Percentiles rank a stretch among this genome's conserved stretches.
Evolutionary conservation across 495 filamentous ascomycete genomes (phyloP).

Genomic region (Penicillium bovifimosum): DNA sequence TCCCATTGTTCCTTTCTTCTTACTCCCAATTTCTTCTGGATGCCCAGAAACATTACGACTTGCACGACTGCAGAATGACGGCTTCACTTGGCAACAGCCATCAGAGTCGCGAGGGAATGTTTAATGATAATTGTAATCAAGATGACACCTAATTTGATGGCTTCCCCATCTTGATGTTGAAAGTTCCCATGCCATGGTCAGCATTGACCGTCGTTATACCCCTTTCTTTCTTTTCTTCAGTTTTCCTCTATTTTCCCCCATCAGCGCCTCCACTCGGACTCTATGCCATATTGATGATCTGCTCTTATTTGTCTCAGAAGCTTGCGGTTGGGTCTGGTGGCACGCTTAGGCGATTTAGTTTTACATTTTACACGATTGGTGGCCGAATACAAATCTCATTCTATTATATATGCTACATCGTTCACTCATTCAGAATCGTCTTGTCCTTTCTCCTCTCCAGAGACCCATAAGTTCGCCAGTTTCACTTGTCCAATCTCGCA

Average conservation of each 20-base stretch:
- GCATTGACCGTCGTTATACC: conserved; percentile 28
- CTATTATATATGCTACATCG: conserved; percentile 4
- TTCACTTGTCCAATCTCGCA: conserved; percentile 67
- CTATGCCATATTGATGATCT: conserved; percentile 1
- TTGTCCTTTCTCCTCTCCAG: conserved; percentile 51
- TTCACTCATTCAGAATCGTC: conserved; percentile 31
- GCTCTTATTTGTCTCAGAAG: neutral
- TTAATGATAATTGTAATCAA: conserved; percentile 41
- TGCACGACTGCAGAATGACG: conserved; percentile 27
- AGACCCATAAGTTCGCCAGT: conserved; percentile 67
- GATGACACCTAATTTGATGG: conserved; percentile 9
- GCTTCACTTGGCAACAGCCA: conserved; percentile 20
- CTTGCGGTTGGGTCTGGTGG: neutral
- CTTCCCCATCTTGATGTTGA: conserved; percentile 10
- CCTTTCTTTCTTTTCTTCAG: conserved; percentile 12
- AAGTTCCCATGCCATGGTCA: neutral
- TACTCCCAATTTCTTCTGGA: conserved; percentile 2
- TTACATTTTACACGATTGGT: neutral
- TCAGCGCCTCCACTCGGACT: neutral
- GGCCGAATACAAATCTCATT: neutral
- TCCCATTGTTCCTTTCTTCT: neutral
- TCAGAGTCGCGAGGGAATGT: conserved; percentile 22
- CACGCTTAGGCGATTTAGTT: neutral
- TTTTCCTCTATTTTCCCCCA: conserved; percentile 2
- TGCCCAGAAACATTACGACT: conserved; percentile 20